Conservation (phyloP, 306 rosid genomes). For the Boehmeria nivea region DNA sequence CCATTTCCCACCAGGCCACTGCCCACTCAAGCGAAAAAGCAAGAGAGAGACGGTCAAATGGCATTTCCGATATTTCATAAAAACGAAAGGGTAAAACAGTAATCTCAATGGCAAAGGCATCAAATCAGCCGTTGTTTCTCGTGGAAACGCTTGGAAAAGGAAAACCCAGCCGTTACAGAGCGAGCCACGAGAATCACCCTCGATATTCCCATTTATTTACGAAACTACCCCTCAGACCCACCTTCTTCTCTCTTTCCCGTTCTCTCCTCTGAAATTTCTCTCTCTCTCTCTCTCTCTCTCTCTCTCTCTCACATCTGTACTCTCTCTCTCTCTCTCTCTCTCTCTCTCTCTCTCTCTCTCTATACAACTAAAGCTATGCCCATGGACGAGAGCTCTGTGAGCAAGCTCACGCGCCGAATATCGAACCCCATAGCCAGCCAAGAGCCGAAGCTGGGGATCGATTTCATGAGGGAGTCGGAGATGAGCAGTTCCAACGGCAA, state of each 20-base stretch:
- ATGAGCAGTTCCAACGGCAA: not conserved
- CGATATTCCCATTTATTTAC: slow-evolving; percentile 28
- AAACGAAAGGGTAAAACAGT: slow-evolving; percentile 32
- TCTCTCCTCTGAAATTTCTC: not conserved
- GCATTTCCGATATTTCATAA: slow-evolving; percentile 9
- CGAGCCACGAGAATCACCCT: slow-evolving; percentile 5
- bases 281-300: not conserved
- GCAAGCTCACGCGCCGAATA: slow-evolving; percentile 53
- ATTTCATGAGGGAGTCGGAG: slow-evolving; percentile 38
- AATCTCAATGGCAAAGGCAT: no score
- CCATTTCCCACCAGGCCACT: not conserved
- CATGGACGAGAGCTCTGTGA: slow-evolving; percentile 74
- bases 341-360: slow-evolving; percentile 10
- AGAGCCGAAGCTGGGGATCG: slow-evolving; percentile 38
- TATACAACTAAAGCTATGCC: no score
- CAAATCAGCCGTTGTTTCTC: not conserved
- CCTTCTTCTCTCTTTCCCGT: slow-evolving; percentile 7
- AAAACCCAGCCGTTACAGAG: slow-evolving; percentile 41
- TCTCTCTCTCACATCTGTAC: slow-evolving; percentile 2
- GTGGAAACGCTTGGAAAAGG: slow-evolving; percentile 25
- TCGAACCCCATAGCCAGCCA: slow-evolving; percentile 35
- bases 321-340: slow-evolving; percentile 5
- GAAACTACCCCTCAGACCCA: slow-evolving; percentile 17
- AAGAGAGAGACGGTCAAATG: slow-evolving; percentile 17
- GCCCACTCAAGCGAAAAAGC: not conserved